phyloP scores from a whole-genome alignment of 169 alveolate genomes.

The Babesia bigemina region DNA sequence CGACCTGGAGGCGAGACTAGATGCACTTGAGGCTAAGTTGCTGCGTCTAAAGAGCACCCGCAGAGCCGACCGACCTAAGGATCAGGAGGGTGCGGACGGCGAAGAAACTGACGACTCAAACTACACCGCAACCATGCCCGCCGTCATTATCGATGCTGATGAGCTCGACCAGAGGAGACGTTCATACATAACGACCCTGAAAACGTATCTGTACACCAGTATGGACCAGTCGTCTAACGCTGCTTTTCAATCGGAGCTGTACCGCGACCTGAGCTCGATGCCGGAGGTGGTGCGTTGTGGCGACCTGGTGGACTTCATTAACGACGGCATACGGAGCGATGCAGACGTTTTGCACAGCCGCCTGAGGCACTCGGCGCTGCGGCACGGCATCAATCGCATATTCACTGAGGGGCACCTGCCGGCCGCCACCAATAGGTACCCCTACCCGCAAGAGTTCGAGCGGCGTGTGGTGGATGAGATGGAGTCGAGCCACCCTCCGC shows the following conservation, averaged over 20 bases:
- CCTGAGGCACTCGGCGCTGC: conserved; percentile 11
- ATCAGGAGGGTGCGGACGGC: conserved; percentile 6
- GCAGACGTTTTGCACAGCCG: conserved; percentile 34
- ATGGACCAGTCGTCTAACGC: conserved; percentile 3
- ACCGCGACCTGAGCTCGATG: conserved; percentile 19
- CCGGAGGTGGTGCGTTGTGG: conserved; percentile 21
- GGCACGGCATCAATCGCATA: conserved; percentile 6
- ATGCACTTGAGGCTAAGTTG: background rate
- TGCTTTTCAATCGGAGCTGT: conserved; percentile 33
- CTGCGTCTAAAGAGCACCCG: background rate
- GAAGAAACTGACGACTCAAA: background rate
- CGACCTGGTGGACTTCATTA: conserved; percentile 33
- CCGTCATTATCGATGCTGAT: conserved; percentile 2
- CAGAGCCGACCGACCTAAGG: background rate
- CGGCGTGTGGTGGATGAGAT: conserved; percentile 25
- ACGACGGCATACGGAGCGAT: conserved; percentile 33
- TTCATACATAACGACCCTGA: conserved; percentile 6
- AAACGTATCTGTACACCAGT: conserved; percentile 22
- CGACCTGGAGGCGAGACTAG: background rate
- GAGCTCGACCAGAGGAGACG: conserved; percentile 12
- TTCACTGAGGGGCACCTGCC: conserved; percentile 31
- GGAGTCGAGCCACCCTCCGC: conserved; percentile 33
- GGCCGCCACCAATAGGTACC: conserved; percentile 36
- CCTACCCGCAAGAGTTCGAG: conserved; percentile 41
- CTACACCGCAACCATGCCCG: conserved; percentile 30